These are phyloP conservation scores for Starmerella tilneyi DNA, from an alignment of 805 yeast genomes.

Conservation along the genomic window DNA sequence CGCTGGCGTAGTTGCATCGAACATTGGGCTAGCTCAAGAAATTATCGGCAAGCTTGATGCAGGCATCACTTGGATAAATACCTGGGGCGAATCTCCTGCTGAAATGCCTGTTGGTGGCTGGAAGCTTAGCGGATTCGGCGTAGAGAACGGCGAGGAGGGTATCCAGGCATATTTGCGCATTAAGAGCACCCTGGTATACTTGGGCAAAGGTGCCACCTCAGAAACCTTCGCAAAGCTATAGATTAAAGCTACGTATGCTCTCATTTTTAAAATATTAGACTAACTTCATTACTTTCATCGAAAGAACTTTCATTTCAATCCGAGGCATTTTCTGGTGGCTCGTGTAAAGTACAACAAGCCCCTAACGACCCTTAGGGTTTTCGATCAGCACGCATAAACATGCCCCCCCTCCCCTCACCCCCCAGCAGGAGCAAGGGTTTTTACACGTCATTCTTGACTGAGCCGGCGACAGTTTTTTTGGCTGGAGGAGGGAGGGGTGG, in stretches of 20 bases:
- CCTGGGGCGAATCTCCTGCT: slow-evolving; percentile 52
- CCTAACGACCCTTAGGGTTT: too few species aligned
- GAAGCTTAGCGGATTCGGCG: slow-evolving; percentile 64
- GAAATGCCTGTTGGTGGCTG: slow-evolving; percentile 71
- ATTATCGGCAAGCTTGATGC: slow-evolving; percentile 50
- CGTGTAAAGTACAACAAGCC: too few species aligned
- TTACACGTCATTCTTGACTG: too few species aligned
- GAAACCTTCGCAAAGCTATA: slow-evolving; percentile 12
- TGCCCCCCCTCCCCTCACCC: too few species aligned
- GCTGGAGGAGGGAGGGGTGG: too few species aligned
- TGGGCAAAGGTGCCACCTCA: slow-evolving; percentile 26
- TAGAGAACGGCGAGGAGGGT: slow-evolving; percentile 67
- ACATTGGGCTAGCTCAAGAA: slow-evolving; percentile 52
- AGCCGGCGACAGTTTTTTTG: too few species aligned
- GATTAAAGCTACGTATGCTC: neutral
- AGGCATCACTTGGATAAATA: slow-evolving; percentile 58
- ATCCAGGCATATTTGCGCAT: slow-evolving; percentile 57
- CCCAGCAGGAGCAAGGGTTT: too few species aligned
- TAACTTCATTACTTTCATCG: too few species aligned
- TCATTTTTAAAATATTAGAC: too few species aligned
- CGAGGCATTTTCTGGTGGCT: too few species aligned
- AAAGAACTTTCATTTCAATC: too few species aligned
- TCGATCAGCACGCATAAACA: too few species aligned
- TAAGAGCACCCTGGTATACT: slow-evolving; percentile 62
- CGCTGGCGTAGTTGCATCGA: slow-evolving; percentile 62